These are phyloP conservation scores for Cystofilobasidium ferigula DNA, from an alignment of 768 basidiomycete genomes.

Conservation along the genomic window DNA sequence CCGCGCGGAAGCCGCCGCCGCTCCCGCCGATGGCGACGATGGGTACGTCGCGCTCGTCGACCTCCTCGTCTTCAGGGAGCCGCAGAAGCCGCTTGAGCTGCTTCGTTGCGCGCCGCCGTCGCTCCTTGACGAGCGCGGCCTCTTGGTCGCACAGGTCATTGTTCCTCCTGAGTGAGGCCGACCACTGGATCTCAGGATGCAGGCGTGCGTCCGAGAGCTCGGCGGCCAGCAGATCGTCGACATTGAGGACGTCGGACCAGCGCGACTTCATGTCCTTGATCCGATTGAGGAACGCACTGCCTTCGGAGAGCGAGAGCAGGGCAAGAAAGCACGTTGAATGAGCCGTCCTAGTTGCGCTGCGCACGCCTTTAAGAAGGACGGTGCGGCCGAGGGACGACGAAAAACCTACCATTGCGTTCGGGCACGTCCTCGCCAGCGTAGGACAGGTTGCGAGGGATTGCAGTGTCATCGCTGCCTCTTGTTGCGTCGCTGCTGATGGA, in stretches of 20 bases:
- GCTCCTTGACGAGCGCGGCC: conserved; percentile 15
- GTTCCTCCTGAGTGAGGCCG: conserved; percentile 3
- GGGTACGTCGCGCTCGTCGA: conserved; percentile 25
- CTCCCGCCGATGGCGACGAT: conserved; percentile 26
- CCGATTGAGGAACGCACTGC: conserved; percentile 9
- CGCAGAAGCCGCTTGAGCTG: conserved; percentile 20
- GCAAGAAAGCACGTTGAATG: not conserved
- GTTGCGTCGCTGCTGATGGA: conserved; percentile 13
- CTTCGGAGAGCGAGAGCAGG: not conserved
- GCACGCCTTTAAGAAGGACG: not conserved
- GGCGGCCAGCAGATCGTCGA: conserved; percentile 19
- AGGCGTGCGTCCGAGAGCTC: conserved; percentile 21
- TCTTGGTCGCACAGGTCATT: conserved; percentile 24
- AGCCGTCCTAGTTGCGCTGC: not conserved
- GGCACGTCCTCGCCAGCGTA: conserved; percentile 21
- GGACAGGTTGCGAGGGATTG: not conserved
- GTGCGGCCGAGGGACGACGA: too few species aligned
- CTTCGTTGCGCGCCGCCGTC: conserved; percentile 17
- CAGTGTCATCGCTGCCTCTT: conserved; percentile 10
- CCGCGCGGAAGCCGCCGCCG: conserved; percentile 27
- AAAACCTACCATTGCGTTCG: conserved; percentile 11
- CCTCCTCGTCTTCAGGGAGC: conserved; percentile 23
- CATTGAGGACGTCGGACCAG: conserved; percentile 23
- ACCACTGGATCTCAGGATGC: conserved; percentile 23
- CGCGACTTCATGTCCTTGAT: conserved; percentile 21